Evolutionary conservation across 2,329 filamentous ascomycete genomes (phyloP).

Genomic region (Bipolaris victoriae): DNA sequence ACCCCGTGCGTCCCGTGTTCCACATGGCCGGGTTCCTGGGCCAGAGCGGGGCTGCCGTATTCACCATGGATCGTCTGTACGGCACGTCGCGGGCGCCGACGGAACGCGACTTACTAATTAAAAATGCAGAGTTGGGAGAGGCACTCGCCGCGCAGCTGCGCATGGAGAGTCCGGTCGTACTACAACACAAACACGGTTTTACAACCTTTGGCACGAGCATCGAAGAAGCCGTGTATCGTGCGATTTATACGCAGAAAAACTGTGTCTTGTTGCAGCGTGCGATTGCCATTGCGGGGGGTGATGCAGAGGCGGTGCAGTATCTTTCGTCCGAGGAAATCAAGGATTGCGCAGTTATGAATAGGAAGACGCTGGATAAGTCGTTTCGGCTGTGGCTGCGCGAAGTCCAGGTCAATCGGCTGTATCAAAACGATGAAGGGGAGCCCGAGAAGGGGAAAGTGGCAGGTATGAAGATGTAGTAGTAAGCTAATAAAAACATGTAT

Average conservation of each 20-base stretch:
- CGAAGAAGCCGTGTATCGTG: constrained; percentile 52
- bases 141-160: constrained; percentile 27
- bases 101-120: constrained; percentile 37
- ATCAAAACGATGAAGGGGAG: constrained; percentile 46
- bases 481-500: not conserved
- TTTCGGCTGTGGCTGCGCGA: constrained; percentile 52
- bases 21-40: constrained; percentile 54
- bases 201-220: constrained; percentile 47
- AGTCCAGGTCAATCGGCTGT: constrained; percentile 44
- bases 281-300: constrained; percentile 36
- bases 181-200: constrained; percentile 55
- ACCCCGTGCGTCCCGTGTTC: constrained; percentile 35
- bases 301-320: constrained; percentile 35
- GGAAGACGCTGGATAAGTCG: constrained; percentile 44
- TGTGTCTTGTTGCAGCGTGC: constrained; percentile 45
- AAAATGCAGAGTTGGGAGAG: constrained; percentile 26
- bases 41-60: constrained; percentile 15
- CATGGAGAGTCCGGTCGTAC: constrained; percentile 32
- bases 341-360: constrained; percentile 43
- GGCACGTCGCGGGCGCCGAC: constrained; percentile 10
- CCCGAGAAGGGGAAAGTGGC: constrained; percentile 31
- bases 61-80: constrained; percentile 26
- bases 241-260: constrained; percentile 49
- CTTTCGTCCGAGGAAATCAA: constrained; percentile 46
- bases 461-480: constrained; percentile 33